These are phyloP conservation scores for Emmonsia crescens DNA, from an alignment of 2,329 filamentous ascomycete species.

Conservation along the genomic window DNA sequence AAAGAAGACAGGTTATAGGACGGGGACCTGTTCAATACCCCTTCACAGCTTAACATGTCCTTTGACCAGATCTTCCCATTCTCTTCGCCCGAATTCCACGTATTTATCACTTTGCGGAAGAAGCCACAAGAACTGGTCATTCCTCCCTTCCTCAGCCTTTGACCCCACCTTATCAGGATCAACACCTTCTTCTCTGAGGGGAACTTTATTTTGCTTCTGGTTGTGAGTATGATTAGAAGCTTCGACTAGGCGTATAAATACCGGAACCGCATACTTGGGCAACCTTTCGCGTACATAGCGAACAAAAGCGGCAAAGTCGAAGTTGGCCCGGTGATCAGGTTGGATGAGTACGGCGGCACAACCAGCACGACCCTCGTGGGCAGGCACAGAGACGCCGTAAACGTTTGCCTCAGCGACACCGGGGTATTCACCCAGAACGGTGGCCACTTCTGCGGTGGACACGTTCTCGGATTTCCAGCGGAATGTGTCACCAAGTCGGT, in stretches of 20 bases:
- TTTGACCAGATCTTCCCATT: constrained; percentile 47
- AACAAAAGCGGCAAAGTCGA: constrained; percentile 52
- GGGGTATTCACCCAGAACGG: constrained; percentile 49
- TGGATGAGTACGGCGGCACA: constrained; percentile 49
- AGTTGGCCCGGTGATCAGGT: constrained; percentile 36
- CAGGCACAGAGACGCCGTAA: constrained; percentile 55
- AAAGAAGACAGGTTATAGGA: background rate
- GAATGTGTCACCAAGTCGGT: constrained; percentile 62
- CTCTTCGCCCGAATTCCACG: constrained; percentile 45
- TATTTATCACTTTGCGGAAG: constrained; percentile 43
- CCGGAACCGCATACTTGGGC: constrained; percentile 63
- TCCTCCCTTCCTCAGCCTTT: constrained; percentile 33
- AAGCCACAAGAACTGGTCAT: constrained; percentile 43
- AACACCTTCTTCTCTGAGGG: constrained; percentile 55
- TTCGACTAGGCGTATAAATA: constrained; percentile 57
- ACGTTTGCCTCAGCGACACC: constrained; percentile 57
- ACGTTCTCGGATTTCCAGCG: constrained; percentile 65
- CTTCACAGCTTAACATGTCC: constrained; percentile 37
- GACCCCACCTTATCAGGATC: constrained; percentile 41
- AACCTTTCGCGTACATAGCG: constrained; percentile 49
- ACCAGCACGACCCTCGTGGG: constrained; percentile 58
- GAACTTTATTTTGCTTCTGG: constrained; percentile 71
- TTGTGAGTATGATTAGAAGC: constrained; percentile 46
- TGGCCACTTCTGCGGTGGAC: constrained; percentile 55
- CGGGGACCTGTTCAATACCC: background rate